Base-by-base conservation (phyloP, 1,139 yeast genomes). In the Hanseniaspora sp. region DNA sequence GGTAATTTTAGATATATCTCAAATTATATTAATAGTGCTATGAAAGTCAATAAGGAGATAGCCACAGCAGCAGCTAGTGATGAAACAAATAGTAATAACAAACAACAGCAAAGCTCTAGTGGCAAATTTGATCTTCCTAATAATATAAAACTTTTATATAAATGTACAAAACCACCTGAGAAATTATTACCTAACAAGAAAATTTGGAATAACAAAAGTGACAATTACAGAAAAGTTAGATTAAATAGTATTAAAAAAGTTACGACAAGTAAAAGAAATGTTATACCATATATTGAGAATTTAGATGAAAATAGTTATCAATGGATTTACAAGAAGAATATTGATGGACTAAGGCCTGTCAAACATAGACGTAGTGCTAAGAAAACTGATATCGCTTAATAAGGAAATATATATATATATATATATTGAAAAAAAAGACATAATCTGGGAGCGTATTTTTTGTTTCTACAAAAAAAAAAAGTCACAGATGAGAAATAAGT, bases 141-240 rank as follows among this genome's bases (percentile, higher is more conserved):
- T 42, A 59, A 59, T 23, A 54, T 67, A 7, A 57, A 61, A 15
- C 54, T 63, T 15, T 58, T 66, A 31, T 67, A 67, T 57, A 61
- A 61, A 42, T 67, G 68, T 11, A 67, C 68, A 29, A 67, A 65
- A 51, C 67, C 64, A 7, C 65, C 67, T 8, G 58, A 57, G 31
- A 41, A 35, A 6, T 8, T 47, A 1, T 15, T 49, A 7, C 48
- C 34, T 2, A 54, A 49, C 28, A 35, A 31, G 11, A 37, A 31
- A 6, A 37, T 49, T 4, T 38, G 47, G 46, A 30, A 37, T 23
- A 44, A 49, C 12, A 46, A 47, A 28, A 60, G 63, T 13, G 63
- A 62, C 42, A 61, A 62, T 55, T 66, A 64, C 38, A 63, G 61
- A 47, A 63, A 69, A 9, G 65, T 65, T 52, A 60, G 69, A 47